A percentile compares a stretch with the other conserved stretches of the same genome.
Conservation (phyloP, 306 rosid species). For the Cajanus cajan region DNA sequence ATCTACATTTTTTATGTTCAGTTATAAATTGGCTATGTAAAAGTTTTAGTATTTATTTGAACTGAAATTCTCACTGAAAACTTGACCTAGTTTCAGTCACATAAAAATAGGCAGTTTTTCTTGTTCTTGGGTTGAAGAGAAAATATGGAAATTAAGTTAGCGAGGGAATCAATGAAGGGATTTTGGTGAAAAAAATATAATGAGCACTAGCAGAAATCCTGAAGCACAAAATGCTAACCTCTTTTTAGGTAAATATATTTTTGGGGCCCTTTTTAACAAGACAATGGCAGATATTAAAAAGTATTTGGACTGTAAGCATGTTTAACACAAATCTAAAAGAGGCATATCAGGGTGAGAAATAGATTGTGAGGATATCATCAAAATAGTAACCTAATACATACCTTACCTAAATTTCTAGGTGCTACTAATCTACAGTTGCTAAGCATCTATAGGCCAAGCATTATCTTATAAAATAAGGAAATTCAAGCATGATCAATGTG, state of each 20-base stretch:
- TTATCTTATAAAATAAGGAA: neutral
- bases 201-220: conserved; percentile 1
- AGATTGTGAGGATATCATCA: neutral
- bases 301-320: neutral
- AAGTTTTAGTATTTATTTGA: neutral
- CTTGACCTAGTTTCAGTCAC: neutral
- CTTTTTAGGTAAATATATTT: conserved; percentile 6
- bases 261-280: conserved; percentile 12
- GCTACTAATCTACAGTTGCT: neutral
- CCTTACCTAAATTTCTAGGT: neutral
- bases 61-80: neutral
- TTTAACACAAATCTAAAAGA: conserved; percentile 20
- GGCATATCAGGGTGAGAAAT: conserved; percentile 1
- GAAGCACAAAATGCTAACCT: neutral
- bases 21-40: neutral
- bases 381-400: neutral
- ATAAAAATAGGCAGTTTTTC: neutral
- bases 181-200: neutral
- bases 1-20: neutral
- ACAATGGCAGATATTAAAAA: conserved; percentile 7
- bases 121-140: neutral
- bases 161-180: conserved; percentile 13
- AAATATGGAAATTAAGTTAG: neutral
- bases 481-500: conserved; percentile 27
- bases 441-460: conserved; percentile 4